These are phyloP conservation scores for Daedaleopsis sinensis DNA, from an alignment of 768 basidiomycete genomes.

Conservation along the genomic window DNA sequence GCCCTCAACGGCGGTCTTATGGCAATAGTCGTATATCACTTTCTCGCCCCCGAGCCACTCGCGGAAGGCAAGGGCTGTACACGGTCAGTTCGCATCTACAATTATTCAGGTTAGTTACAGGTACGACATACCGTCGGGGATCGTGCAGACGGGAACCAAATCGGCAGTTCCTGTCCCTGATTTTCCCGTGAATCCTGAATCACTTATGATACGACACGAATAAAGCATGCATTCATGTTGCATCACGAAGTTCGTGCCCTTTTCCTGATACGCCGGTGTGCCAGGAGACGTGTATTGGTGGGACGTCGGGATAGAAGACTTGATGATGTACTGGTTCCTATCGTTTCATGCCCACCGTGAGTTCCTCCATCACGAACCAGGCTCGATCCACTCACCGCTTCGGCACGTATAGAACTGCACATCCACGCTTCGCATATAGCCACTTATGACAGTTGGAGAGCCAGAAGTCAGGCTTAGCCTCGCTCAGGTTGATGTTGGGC, in stretches of 20 bases:
- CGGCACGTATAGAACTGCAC: slow-evolving; percentile 76
- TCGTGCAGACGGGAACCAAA: slow-evolving; percentile 52
- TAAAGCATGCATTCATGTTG: slow-evolving; percentile 28
- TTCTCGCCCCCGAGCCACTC: slow-evolving; percentile 75
- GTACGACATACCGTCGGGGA: slow-evolving; percentile 48
- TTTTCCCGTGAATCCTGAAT: background rate
- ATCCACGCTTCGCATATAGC: slow-evolving; percentile 71
- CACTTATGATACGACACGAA: background rate
- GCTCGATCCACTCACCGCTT: slow-evolving; percentile 42
- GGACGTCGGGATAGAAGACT: slow-evolving; percentile 60
- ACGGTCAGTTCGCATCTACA: background rate
- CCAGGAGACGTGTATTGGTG: slow-evolving; percentile 51
- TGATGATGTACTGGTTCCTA: slow-evolving; percentile 68
- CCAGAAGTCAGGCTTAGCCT: slow-evolving; percentile 73
- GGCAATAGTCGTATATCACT: slow-evolving; percentile 71
- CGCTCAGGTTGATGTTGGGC: slow-evolving; percentile 54
- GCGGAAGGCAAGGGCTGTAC: slow-evolving; percentile 71
- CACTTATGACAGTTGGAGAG: slow-evolving; percentile 89
- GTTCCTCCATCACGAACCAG: background rate
- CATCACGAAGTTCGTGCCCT: slow-evolving; percentile 24
- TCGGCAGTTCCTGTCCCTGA: slow-evolving; percentile 71
- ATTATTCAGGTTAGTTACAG: background rate
- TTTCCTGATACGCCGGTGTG: background rate
- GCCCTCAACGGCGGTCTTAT: slow-evolving; percentile 66
- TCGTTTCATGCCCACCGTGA: background rate